phyloP scores from a whole-genome alignment of 2,329 filamentous ascomycete genomes.

The Diplocarpon mali region DNA sequence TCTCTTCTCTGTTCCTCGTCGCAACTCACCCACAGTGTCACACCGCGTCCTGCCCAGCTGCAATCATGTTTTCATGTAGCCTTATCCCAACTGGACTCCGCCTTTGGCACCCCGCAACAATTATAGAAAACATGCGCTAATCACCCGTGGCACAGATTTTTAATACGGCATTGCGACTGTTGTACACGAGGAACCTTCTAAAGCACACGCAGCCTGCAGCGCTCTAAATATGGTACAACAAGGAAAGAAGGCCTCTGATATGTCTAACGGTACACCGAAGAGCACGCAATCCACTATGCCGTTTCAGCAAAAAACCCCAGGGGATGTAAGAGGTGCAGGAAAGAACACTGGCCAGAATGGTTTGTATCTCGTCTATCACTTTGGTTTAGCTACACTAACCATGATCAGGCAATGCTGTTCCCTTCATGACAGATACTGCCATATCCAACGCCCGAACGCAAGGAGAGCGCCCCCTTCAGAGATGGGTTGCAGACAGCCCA shows the following conservation, averaged over 20 bases:
- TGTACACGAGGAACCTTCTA: neutral
- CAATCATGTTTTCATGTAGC: neutral
- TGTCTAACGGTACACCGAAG: constrained; percentile 36
- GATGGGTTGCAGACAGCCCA: constrained; percentile 62
- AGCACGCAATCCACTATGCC: constrained; percentile 41
- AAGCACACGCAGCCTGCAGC: constrained; percentile 5
- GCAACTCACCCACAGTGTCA: neutral
- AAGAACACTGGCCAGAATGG: constrained; percentile 44
- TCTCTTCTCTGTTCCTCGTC: neutral
- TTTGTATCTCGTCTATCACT: constrained; percentile 27
- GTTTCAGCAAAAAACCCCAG: constrained; percentile 42
- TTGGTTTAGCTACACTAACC: constrained; percentile 13
- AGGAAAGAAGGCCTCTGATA: constrained; percentile 30
- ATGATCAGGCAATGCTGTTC: constrained; percentile 47
- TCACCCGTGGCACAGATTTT: constrained; percentile 5
- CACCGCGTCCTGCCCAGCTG: constrained; percentile 1
- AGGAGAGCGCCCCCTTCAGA: constrained; percentile 66
- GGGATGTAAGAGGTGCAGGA: constrained; percentile 42
- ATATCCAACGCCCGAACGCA: constrained; percentile 66
- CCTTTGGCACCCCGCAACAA: constrained; percentile 4
- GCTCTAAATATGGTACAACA: constrained; percentile 51
- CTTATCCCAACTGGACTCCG: neutral
- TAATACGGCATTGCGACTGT: constrained; percentile 3
- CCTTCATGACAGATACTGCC: constrained; percentile 78
- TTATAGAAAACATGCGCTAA: constrained; percentile 2